Evolutionary conservation across 192 early-diverging fungal genomes (phyloP), one percentile per base, ranked within the genome.

Genomic region (Coemansia sp.): DNA sequence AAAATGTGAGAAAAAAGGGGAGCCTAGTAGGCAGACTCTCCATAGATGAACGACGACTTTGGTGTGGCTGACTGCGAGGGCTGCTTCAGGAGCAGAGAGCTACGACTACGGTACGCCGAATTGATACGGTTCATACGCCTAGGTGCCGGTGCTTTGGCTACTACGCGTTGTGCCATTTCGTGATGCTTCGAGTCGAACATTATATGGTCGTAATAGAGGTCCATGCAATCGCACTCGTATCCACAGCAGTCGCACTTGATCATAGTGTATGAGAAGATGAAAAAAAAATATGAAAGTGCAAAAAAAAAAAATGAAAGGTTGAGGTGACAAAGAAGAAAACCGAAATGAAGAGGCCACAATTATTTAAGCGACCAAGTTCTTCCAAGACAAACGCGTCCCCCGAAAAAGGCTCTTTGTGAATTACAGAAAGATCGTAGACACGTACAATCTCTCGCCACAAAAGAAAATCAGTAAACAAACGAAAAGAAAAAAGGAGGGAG

Each of bases 151-250:
- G 71, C 69, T 34, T 57, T 33, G n/a, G 65, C 65, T 9, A 66
- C 76, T n/a, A 71, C 70, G 65, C 71, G 68, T 24, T 65, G 55
- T 1, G 69, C 77, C 65, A 79, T 79, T 57, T 79, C 77, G n/a
- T 62, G 70, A 57, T 84, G 81, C 29, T 64, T 57, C 61, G 39
- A 44, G 71, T 84, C 81, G 46, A 84, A 84, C 77, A 84, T 84
- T n/a, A 84, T 65, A 41, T 84, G 81, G 68, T 84, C 81, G 66
- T 79, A 84, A 53, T 76, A 84, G 34, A 84, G 69, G 41, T 84
- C 81, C 74, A 84, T 75, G 68, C 76, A 84, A 44, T 84, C 74
- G 68, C 77, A 84, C 68, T 84, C 77, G 74, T 72, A 84, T 38
- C 77, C 81, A 46, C 81, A 84, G 63, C 75, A 63, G 33, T 49